A percentile compares a stretch with the other conserved stretches of the same genome.
Evolutionary conservation across 176 grass and related monocot species (phyloP).

Genomic region (Triticum aestivum): IWGSC_CS_RefSeq_v2.1 NC_057798.1:473331735-473332234

Average conservation of each 20-base stretch:
- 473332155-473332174: no score
- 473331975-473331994: conserved; percentile 79
- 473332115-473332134: neutral
- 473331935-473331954: neutral
- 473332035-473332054: conserved; percentile 11
- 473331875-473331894: conserved; percentile 73
- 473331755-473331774: neutral
- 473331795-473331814: conserved; percentile 82
- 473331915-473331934: neutral
- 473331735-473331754: conserved; percentile 12
- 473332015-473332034: neutral
- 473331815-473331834: conserved; percentile 92
- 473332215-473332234: no score
- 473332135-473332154: neutral
- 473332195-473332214: no score
- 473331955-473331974: conserved; percentile 63
- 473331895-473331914: conserved; percentile 7
- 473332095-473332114: neutral
- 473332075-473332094: conserved; percentile 8
- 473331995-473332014: conserved; percentile 24
- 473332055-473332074: conserved; percentile 14
- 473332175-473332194: no score
- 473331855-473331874: conserved; percentile 77
- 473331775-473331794: conserved; percentile 99
- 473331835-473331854: conserved; percentile 74